Percentiles rank a stretch among this genome's conserved stretches.
phyloP scores from a whole-genome alignment of 176 grass and related monocot genomes.

The Neostapfia colusana region DNA sequence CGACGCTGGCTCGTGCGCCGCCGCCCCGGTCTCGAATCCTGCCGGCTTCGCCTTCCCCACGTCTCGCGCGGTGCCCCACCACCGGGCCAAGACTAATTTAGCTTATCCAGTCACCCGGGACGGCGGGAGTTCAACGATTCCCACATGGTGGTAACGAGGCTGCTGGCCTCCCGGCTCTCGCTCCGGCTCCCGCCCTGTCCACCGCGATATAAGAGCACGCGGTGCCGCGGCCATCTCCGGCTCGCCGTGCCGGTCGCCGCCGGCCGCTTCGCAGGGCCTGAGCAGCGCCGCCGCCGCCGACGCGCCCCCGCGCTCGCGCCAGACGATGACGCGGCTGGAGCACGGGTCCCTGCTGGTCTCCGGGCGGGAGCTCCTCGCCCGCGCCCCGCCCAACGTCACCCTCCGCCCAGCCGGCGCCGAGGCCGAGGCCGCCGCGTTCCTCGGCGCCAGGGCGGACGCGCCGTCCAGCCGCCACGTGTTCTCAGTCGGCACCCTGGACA shows the following conservation, averaged over 20 bases:
- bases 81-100: background rate
- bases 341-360: conserved; percentile 32
- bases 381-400: conserved; percentile 24
- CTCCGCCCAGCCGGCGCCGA: conserved; percentile 26
- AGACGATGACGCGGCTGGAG: conserved; percentile 30
- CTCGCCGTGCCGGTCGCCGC: conserved; percentile 12
- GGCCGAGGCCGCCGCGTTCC: conserved; percentile 39
- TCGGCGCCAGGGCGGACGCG: conserved; percentile 36
- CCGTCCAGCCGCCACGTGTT: conserved; percentile 49
- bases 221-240: background rate
- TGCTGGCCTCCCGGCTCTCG: background rate
- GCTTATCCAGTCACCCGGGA: conserved; percentile 7
- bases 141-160: conserved; percentile 39
- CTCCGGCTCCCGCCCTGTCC: background rate
- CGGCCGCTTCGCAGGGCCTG: background rate
- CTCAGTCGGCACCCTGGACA: conserved; percentile 38
- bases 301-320: background rate
- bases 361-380: conserved; percentile 33
- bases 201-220: background rate
- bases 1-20: too few species aligned
- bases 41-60: background rate
- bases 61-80: background rate
- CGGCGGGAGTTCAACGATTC: conserved; percentile 16
- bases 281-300: background rate
- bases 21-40: background rate